Conservation (phyloP, 2,329 filamentous ascomycete genomes). For the Zalaria obscura region DNA sequence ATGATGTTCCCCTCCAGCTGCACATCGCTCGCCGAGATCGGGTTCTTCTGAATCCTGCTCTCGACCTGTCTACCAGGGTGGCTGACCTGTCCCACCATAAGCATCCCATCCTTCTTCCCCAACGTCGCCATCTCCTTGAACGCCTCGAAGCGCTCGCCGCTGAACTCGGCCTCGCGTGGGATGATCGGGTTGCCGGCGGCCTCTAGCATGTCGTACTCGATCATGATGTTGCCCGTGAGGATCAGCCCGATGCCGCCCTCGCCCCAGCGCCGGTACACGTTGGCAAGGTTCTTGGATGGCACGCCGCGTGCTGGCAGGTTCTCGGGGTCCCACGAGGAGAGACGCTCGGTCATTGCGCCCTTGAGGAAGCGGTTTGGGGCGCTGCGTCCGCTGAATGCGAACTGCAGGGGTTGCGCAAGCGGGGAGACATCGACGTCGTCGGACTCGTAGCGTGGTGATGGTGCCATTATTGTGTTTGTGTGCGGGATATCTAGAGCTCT, state of each 20-base stretch:
- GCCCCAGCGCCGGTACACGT: constrained; percentile 48
- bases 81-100: constrained; percentile 46
- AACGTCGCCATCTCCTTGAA: constrained; percentile 43
- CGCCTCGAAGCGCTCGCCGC: constrained; percentile 43
- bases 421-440: constrained; percentile 24
- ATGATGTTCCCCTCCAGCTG: constrained; percentile 28
- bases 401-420: constrained; percentile 28
- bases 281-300: constrained; percentile 37
- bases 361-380: constrained; percentile 55
- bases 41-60: constrained; percentile 30
- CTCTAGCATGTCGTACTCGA: constrained; percentile 46
- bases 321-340: constrained; percentile 45
- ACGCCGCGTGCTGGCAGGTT: constrained; percentile 39
- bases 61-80: constrained; percentile 47
- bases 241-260: constrained; percentile 42
- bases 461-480: constrained; percentile 18
- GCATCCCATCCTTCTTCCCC: constrained; percentile 41
- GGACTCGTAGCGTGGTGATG: constrained; percentile 23
- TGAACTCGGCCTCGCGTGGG: constrained; percentile 33
- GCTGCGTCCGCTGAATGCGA: constrained; percentile 35
- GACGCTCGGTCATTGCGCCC: constrained; percentile 50
- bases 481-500: too few species aligned
- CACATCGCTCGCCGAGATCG: constrained; percentile 37
- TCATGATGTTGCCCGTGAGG: constrained; percentile 50
- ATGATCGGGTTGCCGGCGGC: constrained; percentile 45